Conservation (phyloP, 2,329 filamentous ascomycete genomes). For the Malbranchea zuffiana region DNA sequence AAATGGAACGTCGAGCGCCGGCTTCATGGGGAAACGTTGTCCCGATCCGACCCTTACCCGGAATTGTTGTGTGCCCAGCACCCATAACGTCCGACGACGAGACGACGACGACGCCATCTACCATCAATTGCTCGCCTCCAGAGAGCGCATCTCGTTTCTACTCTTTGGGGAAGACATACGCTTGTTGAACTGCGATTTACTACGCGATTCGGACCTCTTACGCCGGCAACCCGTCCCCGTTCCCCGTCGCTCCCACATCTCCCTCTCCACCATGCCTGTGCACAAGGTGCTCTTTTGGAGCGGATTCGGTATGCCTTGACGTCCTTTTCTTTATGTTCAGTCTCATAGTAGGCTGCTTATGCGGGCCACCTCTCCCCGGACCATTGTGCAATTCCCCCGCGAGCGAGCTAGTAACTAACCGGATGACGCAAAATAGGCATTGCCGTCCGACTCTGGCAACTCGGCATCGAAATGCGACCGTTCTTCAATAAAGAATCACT, state of each 20-base stretch:
- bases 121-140: neutral
- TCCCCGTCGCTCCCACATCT: slow-evolving; percentile 15
- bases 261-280: slow-evolving; percentile 31
- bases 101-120: neutral
- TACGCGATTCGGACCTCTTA: neutral
- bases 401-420: too few species aligned
- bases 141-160: neutral
- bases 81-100: neutral
- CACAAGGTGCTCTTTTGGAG: slow-evolving; percentile 45
- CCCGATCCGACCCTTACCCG: neutral
- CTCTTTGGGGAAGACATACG: too few species aligned
- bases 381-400: too few species aligned
- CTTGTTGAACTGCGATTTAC: too few species aligned
- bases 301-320: slow-evolving; percentile 66
- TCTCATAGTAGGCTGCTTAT: too few species aligned
- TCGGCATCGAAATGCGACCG: slow-evolving; percentile 96
- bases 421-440: too few species aligned
- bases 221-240: neutral
- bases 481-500: slow-evolving; percentile 75
- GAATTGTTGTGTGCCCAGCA: too few species aligned
- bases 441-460: slow-evolving; percentile 86
- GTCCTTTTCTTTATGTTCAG: too few species aligned
- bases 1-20: too few species aligned
- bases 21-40: neutral
- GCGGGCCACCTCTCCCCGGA: too few species aligned